These are phyloP conservation scores for Synchytrium microbalum DNA, from an alignment of 371 early-diverging fungal genomes.

Conservation along the genomic window DNA sequence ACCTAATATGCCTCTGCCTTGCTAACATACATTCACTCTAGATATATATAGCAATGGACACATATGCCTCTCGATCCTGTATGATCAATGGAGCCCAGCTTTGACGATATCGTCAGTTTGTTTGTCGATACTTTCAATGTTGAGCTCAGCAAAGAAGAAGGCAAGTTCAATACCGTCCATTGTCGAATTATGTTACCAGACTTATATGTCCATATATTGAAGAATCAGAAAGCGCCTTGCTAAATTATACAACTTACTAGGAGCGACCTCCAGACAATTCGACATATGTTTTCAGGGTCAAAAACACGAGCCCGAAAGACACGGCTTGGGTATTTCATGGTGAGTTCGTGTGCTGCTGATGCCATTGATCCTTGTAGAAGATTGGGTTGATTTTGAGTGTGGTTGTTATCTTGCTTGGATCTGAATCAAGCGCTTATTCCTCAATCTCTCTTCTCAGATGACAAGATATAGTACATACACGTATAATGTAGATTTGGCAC, in stretches of 20 bases:
- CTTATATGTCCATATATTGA: neutral
- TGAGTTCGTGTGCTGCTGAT: slow-evolving; percentile 7
- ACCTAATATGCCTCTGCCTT: neutral
- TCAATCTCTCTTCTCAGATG: no score
- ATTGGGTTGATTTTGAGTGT: no score
- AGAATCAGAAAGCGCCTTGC: neutral
- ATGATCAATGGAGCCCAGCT: slow-evolving; percentile 93
- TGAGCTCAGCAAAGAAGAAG: slow-evolving; percentile 75
- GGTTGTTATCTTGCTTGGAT: no score
- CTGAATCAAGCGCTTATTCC: no score
- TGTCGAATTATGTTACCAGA: neutral
- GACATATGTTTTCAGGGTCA: slow-evolving; percentile 57
- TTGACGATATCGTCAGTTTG: slow-evolving; percentile 91
- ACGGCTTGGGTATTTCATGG: slow-evolving; percentile 78
- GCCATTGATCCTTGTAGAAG: neutral
- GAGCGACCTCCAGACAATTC: slow-evolving; percentile 70
- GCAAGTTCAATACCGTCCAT: slow-evolving; percentile 22
- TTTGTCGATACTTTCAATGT: slow-evolving; percentile 84
- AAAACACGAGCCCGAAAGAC: slow-evolving; percentile 64
- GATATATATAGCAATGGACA: slow-evolving; percentile 87
- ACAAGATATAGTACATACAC: no score
- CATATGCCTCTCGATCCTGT: slow-evolving; percentile 92
- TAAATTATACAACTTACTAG: slow-evolving; percentile 25
- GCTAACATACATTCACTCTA: neutral
- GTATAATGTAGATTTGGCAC: no score